phyloP scores from a whole-genome alignment of 116 monocot species.

The Phalaenopsis hybrid region DNA sequence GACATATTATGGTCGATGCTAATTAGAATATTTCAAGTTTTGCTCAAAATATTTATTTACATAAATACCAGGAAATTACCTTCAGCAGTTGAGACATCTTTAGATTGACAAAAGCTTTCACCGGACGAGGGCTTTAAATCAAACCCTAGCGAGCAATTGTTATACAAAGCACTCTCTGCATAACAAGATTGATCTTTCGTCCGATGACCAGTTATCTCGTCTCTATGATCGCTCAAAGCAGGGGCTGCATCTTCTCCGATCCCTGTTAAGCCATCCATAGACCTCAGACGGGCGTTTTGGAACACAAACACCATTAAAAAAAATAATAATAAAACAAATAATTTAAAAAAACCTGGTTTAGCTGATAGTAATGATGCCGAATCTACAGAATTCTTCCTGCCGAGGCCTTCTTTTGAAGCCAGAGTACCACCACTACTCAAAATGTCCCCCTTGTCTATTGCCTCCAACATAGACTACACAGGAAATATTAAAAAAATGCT shows the following conservation, averaged over 20 bases:
- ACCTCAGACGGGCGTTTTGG: not conserved
- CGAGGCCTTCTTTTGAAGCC: slow-evolving; percentile 57
- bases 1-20: not conserved
- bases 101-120: slow-evolving; percentile 12
- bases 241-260: slow-evolving; percentile 38
- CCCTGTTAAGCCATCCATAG: slow-evolving; percentile 18
- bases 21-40: not conserved
- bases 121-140: slow-evolving; percentile 2
- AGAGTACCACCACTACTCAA: slow-evolving; percentile 57
- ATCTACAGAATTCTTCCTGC: slow-evolving; percentile 39
- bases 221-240: slow-evolving; percentile 34
- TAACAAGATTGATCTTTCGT: slow-evolving; percentile 15
- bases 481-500: not conserved
- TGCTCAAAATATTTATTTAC: not conserved
- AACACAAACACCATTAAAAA: not conserved
- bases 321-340: not conserved
- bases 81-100: slow-evolving; percentile 17
- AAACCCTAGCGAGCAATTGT: slow-evolving; percentile 1
- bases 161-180: slow-evolving; percentile 14
- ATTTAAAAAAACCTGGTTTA: slow-evolving; percentile 29
- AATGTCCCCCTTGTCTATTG: slow-evolving; percentile 89
- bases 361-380: slow-evolving; percentile 10
- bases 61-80: slow-evolving; percentile 12
- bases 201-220: slow-evolving; percentile 14
- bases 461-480: slow-evolving; percentile 65